Evolutionary conservation across 1,284 basidiomycete genomes (phyloP).

Genomic region (Mycena sp.): DNA sequence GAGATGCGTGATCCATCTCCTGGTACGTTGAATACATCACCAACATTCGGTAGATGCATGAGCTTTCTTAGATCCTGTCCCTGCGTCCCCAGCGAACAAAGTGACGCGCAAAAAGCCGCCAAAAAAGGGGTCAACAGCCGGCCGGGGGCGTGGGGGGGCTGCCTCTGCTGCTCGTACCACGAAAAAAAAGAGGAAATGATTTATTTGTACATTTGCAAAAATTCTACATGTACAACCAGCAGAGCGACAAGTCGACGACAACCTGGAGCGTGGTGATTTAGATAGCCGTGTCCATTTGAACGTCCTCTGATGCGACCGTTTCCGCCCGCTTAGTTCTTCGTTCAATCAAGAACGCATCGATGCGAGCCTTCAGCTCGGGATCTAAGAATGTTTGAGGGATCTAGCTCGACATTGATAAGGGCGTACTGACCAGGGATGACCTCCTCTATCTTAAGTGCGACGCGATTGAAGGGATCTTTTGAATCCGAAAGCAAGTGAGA

Average conservation of each 20-base stretch:
- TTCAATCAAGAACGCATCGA: constrained; percentile 55
- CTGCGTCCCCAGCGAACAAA: constrained; percentile 19
- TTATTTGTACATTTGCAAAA: constrained; percentile 11
- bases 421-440: constrained; percentile 83
- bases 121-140: too few species aligned
- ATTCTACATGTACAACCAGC: too few species aligned
- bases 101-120: constrained; percentile 19
- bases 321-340: constrained; percentile 38
- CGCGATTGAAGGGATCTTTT: constrained; percentile 92
- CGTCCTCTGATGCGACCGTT: neutral
- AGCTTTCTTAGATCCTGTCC: constrained; percentile 1
- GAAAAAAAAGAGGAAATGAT: constrained; percentile 33
- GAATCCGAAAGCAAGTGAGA: constrained; percentile 92
- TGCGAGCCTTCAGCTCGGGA: constrained; percentile 53
- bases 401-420: too few species aligned
- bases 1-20: constrained; percentile 65
- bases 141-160: too few species aligned
- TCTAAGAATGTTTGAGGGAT: constrained; percentile 38
- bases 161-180: constrained; percentile 12
- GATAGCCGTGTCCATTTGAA: constrained; percentile 21
- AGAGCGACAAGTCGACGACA: too few species aligned
- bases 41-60: neutral
- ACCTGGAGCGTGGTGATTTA: too few species aligned
- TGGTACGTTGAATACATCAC: constrained; percentile 53
- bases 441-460: constrained; percentile 82